Evolutionary conservation across 257 asterid genomes (phyloP).

Genomic region (Gentiana macrophylla): DNA sequence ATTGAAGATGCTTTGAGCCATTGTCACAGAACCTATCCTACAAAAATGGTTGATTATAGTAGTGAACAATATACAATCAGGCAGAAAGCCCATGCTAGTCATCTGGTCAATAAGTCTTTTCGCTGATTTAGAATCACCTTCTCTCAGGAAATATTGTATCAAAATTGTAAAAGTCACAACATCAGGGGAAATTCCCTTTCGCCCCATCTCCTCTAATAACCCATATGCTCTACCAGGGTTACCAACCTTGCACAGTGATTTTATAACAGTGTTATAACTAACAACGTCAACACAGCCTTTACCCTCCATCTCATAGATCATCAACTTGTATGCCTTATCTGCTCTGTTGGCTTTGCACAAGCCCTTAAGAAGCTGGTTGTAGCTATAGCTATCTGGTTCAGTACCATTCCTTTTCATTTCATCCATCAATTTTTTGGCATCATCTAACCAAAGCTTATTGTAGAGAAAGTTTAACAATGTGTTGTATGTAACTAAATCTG

Average conservation of each 20-base stretch:
- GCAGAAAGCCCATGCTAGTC: conserved; percentile 41
- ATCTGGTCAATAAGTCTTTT: conserved; percentile 64
- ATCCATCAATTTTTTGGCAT: conserved; percentile 63
- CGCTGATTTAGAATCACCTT: conserved; percentile 49
- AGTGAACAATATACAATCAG: conserved; percentile 62
- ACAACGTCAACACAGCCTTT: conserved; percentile 72
- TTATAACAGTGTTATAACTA: conserved; percentile 74
- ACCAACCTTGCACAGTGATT: conserved; percentile 52
- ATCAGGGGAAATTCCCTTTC: conserved; percentile 65
- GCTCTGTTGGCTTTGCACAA: conserved; percentile 71
- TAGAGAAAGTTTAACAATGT: conserved; percentile 68
- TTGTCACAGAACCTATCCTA: conserved; percentile 44
- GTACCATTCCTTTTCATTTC: conserved; percentile 59
- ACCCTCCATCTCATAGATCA: conserved; percentile 58
- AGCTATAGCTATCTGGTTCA: conserved; percentile 70
- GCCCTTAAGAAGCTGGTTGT: conserved; percentile 77
- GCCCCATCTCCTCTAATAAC: conserved; percentile 63
- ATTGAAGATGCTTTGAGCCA: conserved; percentile 48
- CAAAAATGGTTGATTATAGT: conserved; percentile 61
- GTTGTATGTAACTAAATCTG: conserved; percentile 70
- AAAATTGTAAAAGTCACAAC: conserved; percentile 72
- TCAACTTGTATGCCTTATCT: conserved; percentile 55
- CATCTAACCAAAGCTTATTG: conserved; percentile 54
- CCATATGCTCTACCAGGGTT: conserved; percentile 42
- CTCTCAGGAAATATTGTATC: conserved; percentile 60